Evolutionary conservation across 2,329 filamentous ascomycete species (phyloP).

Genomic region (Aurifilum marmelostoma): DNA sequence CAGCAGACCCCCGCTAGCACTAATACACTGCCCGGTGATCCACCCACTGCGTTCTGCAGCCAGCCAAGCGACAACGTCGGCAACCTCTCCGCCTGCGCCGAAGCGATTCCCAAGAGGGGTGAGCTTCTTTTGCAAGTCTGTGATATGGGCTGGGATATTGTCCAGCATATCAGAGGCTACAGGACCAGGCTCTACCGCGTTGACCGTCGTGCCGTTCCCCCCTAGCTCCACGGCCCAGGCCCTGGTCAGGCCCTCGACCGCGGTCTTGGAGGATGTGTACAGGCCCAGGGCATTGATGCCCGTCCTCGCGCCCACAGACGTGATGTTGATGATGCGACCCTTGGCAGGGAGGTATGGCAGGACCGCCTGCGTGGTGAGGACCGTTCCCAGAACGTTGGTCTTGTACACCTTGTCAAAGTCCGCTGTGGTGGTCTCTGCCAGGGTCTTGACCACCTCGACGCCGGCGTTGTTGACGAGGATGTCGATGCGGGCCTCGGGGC

Average conservation of each 20-base stretch:
- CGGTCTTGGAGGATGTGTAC: constrained; percentile 62
- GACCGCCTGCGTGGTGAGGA: constrained; percentile 57
- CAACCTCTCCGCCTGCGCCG: constrained; percentile 57
- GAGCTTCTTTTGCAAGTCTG: constrained; percentile 51
- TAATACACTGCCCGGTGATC: constrained; percentile 59
- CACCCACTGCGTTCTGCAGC: constrained; percentile 52
- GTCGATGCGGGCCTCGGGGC: constrained; percentile 29
- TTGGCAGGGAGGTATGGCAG: constrained; percentile 52
- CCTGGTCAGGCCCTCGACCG: constrained; percentile 62
- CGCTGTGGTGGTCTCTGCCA: constrained; percentile 48
- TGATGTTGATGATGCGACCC: constrained; percentile 61
- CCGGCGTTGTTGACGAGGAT: constrained; percentile 46
- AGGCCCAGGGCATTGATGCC: constrained; percentile 51
- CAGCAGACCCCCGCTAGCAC: constrained; percentile 51
- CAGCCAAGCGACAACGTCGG: constrained; percentile 59
- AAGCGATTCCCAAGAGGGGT: constrained; percentile 57
- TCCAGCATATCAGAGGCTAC: constrained; percentile 62
- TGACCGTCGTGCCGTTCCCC: constrained; percentile 60
- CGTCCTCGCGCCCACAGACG: constrained; percentile 53
- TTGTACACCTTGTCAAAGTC: constrained; percentile 60
- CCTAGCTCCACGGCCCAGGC: constrained; percentile 63
- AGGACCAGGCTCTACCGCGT: constrained; percentile 62
- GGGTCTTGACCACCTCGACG: constrained; percentile 37
- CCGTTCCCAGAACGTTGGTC: constrained; percentile 58
- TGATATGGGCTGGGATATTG: constrained; percentile 51